These are phyloP conservation scores for Nannizziopsis barbatae DNA, from an alignment of 2,329 filamentous ascomycete species.

Conservation along the genomic window DNA sequence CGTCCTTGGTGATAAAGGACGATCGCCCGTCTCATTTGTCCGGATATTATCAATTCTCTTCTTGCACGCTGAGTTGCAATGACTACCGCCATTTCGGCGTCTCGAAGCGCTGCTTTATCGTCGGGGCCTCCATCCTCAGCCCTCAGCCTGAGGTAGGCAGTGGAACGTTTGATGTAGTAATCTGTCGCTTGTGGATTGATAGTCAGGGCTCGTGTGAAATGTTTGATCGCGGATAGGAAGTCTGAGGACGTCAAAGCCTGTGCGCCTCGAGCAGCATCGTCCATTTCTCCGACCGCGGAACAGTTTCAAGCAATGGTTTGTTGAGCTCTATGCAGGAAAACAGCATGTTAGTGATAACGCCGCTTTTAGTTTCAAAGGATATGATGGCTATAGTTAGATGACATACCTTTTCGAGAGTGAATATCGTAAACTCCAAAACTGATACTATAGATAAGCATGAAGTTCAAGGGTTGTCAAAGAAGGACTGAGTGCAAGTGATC, in stretches of 20 bases:
- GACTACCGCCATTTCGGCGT: conserved; percentile 56
- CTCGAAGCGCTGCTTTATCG: conserved; percentile 47
- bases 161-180: conserved; percentile 75
- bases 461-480: too few relatives aligned
- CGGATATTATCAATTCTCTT: conserved; percentile 64
- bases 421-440: too few relatives aligned
- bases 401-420: too few relatives aligned
- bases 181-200: conserved; percentile 54
- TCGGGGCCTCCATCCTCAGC: conserved; percentile 38
- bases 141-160: conserved; percentile 57
- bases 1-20: conserved; percentile 58
- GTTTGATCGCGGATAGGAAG: conserved; percentile 55
- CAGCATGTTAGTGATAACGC: too few relatives aligned
- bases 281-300: conserved; percentile 30
- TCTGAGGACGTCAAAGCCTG: conserved; percentile 52
- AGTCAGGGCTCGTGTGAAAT: conserved; percentile 55
- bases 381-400: too few relatives aligned
- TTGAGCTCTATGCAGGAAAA: too few relatives aligned
- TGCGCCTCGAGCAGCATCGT: conserved; percentile 46
- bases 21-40: conserved; percentile 69
- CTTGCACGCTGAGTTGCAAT: conserved; percentile 57
- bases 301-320: background rate
- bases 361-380: too few relatives aligned
- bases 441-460: too few relatives aligned
- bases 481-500: too few relatives aligned